Base-by-base conservation (phyloP, 257 asterid species). In the Thymus mandschuricus region DNA sequence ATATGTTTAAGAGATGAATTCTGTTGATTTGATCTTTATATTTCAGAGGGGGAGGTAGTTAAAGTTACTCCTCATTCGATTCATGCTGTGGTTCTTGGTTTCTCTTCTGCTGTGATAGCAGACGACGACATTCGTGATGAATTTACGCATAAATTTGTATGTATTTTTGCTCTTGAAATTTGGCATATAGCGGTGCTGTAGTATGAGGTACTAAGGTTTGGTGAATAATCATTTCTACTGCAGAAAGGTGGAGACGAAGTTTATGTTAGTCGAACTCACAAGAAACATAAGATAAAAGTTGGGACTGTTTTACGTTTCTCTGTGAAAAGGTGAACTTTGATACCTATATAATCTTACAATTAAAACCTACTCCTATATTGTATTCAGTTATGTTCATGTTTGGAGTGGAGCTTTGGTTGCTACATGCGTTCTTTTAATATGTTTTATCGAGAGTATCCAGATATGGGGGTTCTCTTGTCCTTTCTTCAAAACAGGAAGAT, bases 11-110 rank as follows among this genome's bases (percentile, higher is more conserved):
- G 41, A 38, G 41, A 7, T 58, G 35, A 5, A 64, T 5, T 64
- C 29, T 1, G 8, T 10, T 44, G 27, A 10, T 41, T 56, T 56
- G 31, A 38, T 11, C 7, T 57, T 49, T 78, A 10, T 64, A 54
- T 61, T 45, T n/a, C 92, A 84, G 97, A 91, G 79, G 98, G 96
- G 9, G 87, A 88, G 81, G 97, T 95, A 0, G 95, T 92, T 46
- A 88, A 85, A 70, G 50, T 95, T 50, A 74, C 89, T 62, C 81
- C 79, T 27, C 79, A 81, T 51, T 85, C 96, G 9, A 81, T 91
- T 70, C 88, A 88, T 78, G 81, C 78, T 3, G 81, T 89, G 38
- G 91, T 91, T 78, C 97, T 91, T 74, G 97, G 97, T 8, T 91
- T 91, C 79, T 81, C 93, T 6, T 80, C 95, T 8, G 95, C 79